A percentile compares a stretch with the other conserved stretches of the same genome.
Evolutionary conservation across 1,284 basidiomycete species (phyloP).

Genomic region (Hymenochaete sp.): DNA sequence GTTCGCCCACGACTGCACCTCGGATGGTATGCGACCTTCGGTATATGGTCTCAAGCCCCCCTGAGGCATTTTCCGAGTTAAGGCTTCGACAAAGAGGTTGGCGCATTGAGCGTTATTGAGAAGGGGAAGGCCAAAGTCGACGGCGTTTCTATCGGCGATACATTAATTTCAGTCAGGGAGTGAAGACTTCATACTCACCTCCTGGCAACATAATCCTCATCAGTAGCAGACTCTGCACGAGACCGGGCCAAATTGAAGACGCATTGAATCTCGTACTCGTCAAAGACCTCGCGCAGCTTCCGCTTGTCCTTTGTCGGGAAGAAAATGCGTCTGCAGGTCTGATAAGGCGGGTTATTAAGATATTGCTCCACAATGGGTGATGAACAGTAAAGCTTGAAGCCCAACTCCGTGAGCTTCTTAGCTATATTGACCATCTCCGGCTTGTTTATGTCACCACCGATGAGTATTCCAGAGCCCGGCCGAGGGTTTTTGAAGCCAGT

Average conservation of each 20-base stretch:
- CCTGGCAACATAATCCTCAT: slow-evolving; percentile 96
- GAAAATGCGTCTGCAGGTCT: slow-evolving; percentile 80
- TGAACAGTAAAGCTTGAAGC: slow-evolving; percentile 91
- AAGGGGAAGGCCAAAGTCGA: slow-evolving; percentile 85
- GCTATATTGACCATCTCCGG: slow-evolving; percentile 80
- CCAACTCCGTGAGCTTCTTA: slow-evolving; percentile 67
- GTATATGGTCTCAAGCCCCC: slow-evolving; percentile 77
- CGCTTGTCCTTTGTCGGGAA: slow-evolving; percentile 98
- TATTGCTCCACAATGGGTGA: slow-evolving; percentile 82
- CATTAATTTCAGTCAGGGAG: slow-evolving; percentile 76
- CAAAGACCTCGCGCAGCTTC: slow-evolving; percentile 86
- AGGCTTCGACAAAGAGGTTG: slow-evolving; percentile 83
- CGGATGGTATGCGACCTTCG: slow-evolving; percentile 88
- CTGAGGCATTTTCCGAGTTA: slow-evolving; percentile 81
- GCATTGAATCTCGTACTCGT: slow-evolving; percentile 92
- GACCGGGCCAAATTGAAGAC: slow-evolving; percentile 90
- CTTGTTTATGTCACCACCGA: slow-evolving; percentile 79
- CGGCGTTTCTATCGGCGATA: slow-evolving; percentile 79
- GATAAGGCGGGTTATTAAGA: slow-evolving; percentile 75
- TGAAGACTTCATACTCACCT: slow-evolving; percentile 37
- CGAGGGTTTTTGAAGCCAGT: slow-evolving; percentile 89
- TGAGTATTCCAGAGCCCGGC: slow-evolving; percentile 89
- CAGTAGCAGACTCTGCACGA: slow-evolving; percentile 70
- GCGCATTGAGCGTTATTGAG: slow-evolving; percentile 90
- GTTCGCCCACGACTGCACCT: slow-evolving; percentile 88